Percentiles rank a stretch among this genome's conserved stretches.
Conservation (phyloP, 1,284 basidiomycete species). For the Pterula multifida region DNA sequence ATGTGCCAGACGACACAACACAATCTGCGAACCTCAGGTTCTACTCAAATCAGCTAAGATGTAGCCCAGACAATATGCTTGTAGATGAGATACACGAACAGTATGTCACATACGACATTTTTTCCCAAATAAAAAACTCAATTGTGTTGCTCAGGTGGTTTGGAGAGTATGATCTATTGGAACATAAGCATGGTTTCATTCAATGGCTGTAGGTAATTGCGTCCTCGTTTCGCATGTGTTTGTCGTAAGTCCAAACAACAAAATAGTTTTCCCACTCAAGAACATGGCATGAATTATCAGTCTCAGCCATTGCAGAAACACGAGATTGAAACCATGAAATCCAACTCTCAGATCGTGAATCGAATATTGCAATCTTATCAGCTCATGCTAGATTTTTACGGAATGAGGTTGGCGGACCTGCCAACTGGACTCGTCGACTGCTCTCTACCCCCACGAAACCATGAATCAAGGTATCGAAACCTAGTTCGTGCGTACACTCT, state of each 20-base stretch:
- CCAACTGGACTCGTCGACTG: conserved; percentile 47
- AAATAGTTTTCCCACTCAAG: conserved; percentile 53
- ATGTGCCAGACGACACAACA: conserved; percentile 24
- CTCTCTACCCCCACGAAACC: conserved; percentile 31
- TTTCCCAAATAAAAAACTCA: conserved; percentile 3
- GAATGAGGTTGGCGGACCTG: conserved; percentile 45
- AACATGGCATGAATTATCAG: conserved; percentile 56
- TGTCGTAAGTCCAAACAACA: not conserved
- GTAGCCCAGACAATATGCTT: conserved; percentile 46
- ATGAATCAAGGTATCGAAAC: conserved; percentile 43
- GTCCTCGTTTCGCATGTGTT: conserved; percentile 10
- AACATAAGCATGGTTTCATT: conserved; percentile 60
- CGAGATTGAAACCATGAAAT: conserved; percentile 51
- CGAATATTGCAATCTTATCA: conserved; percentile 50
- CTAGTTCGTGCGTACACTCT: conserved; percentile 42
- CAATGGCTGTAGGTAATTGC: conserved; percentile 53
- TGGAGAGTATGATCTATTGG: conserved; percentile 49
- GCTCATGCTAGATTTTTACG: conserved; percentile 68
- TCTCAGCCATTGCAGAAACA: conserved; percentile 56
- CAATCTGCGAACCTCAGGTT: conserved; percentile 46
- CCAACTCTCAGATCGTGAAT: conserved; percentile 31
- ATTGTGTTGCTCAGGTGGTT: conserved; percentile 42
- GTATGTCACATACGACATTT: conserved; percentile 21
- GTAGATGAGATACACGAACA: conserved; percentile 53
- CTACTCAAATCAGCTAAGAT: conserved; percentile 45